A percentile compares a stretch with the other conserved stretches of the same genome.
Conservation (phyloP, 495 filamentous ascomycete species). For the Pyrenopolyporus hunteri region DNA sequence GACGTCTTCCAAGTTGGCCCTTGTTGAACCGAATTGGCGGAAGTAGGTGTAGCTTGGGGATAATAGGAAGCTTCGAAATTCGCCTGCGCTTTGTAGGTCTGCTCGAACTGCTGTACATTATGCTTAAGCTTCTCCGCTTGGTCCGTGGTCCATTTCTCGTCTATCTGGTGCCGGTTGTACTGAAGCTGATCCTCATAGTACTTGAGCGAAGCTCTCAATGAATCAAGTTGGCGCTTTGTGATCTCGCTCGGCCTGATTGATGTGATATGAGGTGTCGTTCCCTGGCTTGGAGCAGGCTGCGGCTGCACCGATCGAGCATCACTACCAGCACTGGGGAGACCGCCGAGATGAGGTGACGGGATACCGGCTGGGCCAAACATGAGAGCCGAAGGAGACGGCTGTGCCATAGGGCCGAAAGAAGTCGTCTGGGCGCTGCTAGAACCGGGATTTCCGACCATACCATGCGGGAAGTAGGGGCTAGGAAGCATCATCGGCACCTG, state of each 20-base stretch:
- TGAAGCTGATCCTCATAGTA: constrained; percentile 54
- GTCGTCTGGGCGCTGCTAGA: constrained; percentile 9
- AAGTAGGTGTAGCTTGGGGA: constrained; percentile 24
- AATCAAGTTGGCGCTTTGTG: constrained; percentile 53
- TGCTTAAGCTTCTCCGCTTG: constrained; percentile 42
- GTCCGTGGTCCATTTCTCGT: constrained; percentile 49
- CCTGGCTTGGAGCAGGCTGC: constrained; percentile 9
- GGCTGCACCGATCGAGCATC: constrained; percentile 7
- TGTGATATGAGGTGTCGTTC: constrained; percentile 44
- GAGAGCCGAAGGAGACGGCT: constrained; percentile 6
- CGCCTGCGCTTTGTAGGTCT: constrained; percentile 42
- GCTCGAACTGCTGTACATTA: constrained; percentile 49
- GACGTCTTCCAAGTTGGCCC: constrained; percentile 15
- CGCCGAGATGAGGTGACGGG: neutral
- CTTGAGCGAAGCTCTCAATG: constrained; percentile 45
- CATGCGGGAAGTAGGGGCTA: constrained; percentile 22
- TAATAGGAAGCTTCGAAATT: constrained; percentile 44
- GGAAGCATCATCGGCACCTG: constrained; percentile 27
- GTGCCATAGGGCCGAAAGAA: constrained; percentile 8
- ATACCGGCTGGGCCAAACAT: constrained; percentile 12
- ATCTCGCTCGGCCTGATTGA: constrained; percentile 56
- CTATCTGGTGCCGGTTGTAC: constrained; percentile 58
- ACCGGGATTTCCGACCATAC: constrained; percentile 9
- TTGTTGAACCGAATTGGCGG: constrained; percentile 6
- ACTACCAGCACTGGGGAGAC: neutral